Conservation (phyloP, 371 early-diverging fungal genomes). For the Mortierella sp. region DNA sequence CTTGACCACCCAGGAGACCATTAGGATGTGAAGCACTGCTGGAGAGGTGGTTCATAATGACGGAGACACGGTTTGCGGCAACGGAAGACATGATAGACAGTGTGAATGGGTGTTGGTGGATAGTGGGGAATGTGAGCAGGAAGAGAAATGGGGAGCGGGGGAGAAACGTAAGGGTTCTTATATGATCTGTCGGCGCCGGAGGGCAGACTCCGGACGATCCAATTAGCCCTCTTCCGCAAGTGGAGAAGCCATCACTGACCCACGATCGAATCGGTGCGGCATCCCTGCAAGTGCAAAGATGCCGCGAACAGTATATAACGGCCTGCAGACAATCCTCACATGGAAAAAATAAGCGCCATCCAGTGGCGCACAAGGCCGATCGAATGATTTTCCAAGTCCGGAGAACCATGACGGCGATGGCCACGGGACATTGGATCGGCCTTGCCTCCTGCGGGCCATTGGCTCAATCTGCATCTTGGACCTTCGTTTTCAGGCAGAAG, state of each 20-base stretch:
- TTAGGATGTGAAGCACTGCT: constrained; percentile 56
- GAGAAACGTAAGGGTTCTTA: neutral
- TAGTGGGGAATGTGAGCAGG: neutral
- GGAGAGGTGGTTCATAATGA: constrained; percentile 55
- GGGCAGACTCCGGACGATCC: neutral
- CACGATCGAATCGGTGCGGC: neutral
- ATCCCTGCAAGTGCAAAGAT: neutral
- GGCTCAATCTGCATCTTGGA: too few species aligned
- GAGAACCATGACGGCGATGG: too few species aligned
- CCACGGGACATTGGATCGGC: too few species aligned
- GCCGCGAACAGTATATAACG: too few species aligned
- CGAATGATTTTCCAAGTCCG: neutral
- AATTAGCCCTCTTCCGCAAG: neutral
- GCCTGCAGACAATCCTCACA: too few species aligned
- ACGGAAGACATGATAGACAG: constrained; percentile 42
- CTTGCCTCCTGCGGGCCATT: too few species aligned
- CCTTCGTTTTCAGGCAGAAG: too few species aligned
- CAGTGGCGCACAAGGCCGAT: too few species aligned
- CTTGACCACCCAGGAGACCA: constrained; percentile 78
- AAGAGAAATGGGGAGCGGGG: neutral
- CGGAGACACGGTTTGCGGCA: constrained; percentile 46
- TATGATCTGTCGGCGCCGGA: neutral
- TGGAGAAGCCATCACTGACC: neutral
- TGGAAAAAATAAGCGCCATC: too few species aligned
- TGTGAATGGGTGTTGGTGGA: too few species aligned